phyloP scores from a whole-genome alignment of 805 yeast species.

The Kodamaea laetipori region DNA sequence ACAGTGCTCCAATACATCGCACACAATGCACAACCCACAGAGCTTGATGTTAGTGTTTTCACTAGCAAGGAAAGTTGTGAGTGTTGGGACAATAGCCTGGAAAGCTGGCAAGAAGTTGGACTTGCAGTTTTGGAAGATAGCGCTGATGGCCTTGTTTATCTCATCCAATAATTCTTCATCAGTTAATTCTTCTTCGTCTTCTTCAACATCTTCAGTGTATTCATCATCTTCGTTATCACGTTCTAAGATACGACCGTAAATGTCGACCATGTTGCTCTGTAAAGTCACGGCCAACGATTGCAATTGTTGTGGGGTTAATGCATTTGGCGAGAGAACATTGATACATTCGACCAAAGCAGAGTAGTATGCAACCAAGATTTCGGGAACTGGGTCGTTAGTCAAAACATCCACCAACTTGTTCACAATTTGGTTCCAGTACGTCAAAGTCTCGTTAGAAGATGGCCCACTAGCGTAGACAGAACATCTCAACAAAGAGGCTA shows the following conservation, averaged over 20 bases:
- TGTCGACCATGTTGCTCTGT: constrained; percentile 61
- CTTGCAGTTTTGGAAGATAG: constrained; percentile 66
- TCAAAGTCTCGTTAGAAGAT: constrained; percentile 59
- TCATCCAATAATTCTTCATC: constrained; percentile 92
- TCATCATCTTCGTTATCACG: constrained; percentile 82
- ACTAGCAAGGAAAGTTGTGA: constrained; percentile 63
- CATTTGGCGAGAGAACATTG: constrained; percentile 64
- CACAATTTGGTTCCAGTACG: constrained; percentile 71
- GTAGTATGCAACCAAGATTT: constrained; percentile 76
- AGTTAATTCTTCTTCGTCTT: constrained; percentile 79
- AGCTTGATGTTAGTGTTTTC: constrained; percentile 67
- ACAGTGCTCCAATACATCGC: constrained; percentile 78
- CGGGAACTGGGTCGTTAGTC: constrained; percentile 79
- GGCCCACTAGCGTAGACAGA: constrained; percentile 57
- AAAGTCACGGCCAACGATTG: constrained; percentile 59
- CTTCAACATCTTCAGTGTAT: constrained; percentile 82
- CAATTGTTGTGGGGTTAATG: constrained; percentile 58
- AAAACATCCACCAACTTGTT: constrained; percentile 68
- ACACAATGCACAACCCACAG: constrained; percentile 77
- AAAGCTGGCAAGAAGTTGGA: constrained; percentile 63
- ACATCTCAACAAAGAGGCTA: constrained; percentile 74
- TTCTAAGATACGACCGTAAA: constrained; percentile 66
- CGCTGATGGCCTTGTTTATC: constrained; percentile 70
- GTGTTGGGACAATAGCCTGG: constrained; percentile 61
- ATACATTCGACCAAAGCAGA: constrained; percentile 67